A percentile compares a stretch with the other conserved stretches of the same genome.
These are phyloP conservation scores for Metschnikowia orientalis DNA, from an alignment of 805 yeast genomes.

Conservation along the genomic window DNA sequence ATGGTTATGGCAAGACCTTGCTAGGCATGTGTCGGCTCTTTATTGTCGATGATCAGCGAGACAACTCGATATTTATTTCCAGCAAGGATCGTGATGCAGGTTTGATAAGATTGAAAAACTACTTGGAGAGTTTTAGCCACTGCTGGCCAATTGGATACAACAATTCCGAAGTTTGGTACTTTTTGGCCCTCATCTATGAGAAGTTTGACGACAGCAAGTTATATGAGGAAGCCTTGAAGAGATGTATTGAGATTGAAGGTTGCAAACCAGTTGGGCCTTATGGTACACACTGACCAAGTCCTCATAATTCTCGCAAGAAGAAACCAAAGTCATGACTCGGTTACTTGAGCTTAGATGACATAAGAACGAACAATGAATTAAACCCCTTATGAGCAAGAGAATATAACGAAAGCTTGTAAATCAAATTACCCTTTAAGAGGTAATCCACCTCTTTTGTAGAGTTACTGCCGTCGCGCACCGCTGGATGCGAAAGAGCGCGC, in stretches of 20 bases:
- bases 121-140: conserved; percentile 35
- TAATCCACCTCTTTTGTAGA: too few relatives aligned
- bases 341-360: too few relatives aligned
- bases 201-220: conserved; percentile 46
- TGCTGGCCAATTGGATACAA: conserved; percentile 41
- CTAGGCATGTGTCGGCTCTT: conserved; percentile 53
- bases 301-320: too few relatives aligned
- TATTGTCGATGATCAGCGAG: conserved; percentile 35
- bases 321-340: too few relatives aligned
- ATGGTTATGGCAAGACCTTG: conserved; percentile 47
- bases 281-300: too few relatives aligned
- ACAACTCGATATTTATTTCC: conserved; percentile 44
- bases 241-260: conserved; percentile 61
- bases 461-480: too few relatives aligned
- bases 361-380: too few relatives aligned
- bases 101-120: conserved; percentile 48
- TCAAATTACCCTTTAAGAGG: too few relatives aligned
- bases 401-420: too few relatives aligned
- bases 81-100: conserved; percentile 58
- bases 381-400: too few relatives aligned
- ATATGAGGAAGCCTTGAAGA: conserved; percentile 53
- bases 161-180: conserved; percentile 63
- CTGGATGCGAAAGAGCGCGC: too few relatives aligned
- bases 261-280: conserved; percentile 49
- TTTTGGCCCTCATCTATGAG: conserved; percentile 60